Evolutionary conservation across 352 stramenopile genomes (phyloP).

Genomic region (Elongisporangium anandrum): DNA sequence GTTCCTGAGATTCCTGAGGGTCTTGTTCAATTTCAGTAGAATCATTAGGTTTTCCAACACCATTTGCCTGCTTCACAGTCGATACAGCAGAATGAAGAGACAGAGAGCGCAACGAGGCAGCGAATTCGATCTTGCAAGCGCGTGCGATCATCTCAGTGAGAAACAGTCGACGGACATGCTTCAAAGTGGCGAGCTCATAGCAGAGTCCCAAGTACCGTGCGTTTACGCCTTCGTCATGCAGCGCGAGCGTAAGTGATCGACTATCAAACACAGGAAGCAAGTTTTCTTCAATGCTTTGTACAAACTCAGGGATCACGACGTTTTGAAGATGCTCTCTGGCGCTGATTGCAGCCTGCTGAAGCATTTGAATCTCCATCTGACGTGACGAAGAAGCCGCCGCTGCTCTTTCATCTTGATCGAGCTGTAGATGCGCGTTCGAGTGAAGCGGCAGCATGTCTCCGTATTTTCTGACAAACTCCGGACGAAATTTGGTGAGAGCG

Average conservation of each 20-base stretch:
- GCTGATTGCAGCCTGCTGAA: slow-evolving; percentile 29
- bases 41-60: neutral
- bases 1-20: slow-evolving; percentile 2
- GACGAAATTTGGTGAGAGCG: slow-evolving; percentile 33
- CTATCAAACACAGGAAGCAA: slow-evolving; percentile 28
- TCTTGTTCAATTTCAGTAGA: slow-evolving; percentile 2
- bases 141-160: slow-evolving; percentile 59
- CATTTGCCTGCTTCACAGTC: slow-evolving; percentile 18
- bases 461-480: slow-evolving; percentile 43
- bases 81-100: slow-evolving; percentile 13
- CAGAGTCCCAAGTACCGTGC: slow-evolving; percentile 47
- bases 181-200: slow-evolving; percentile 36
- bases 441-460: slow-evolving; percentile 29
- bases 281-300: slow-evolving; percentile 32
- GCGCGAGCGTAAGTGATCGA: slow-evolving; percentile 24
- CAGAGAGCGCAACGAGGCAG: slow-evolving; percentile 24
- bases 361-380: slow-evolving; percentile 19
- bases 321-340: slow-evolving; percentile 33
- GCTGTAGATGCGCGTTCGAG: slow-evolving; percentile 20
- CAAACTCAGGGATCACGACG: slow-evolving; percentile 41
- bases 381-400: slow-evolving; percentile 5
- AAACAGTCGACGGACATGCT: slow-evolving; percentile 42
- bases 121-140: slow-evolving; percentile 50
- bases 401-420: neutral
- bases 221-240: slow-evolving; percentile 60